Percentiles rank a stretch among this genome's conserved stretches.
Conservation (phyloP, 805 yeast species). For the Clavispora fructus region DNA sequence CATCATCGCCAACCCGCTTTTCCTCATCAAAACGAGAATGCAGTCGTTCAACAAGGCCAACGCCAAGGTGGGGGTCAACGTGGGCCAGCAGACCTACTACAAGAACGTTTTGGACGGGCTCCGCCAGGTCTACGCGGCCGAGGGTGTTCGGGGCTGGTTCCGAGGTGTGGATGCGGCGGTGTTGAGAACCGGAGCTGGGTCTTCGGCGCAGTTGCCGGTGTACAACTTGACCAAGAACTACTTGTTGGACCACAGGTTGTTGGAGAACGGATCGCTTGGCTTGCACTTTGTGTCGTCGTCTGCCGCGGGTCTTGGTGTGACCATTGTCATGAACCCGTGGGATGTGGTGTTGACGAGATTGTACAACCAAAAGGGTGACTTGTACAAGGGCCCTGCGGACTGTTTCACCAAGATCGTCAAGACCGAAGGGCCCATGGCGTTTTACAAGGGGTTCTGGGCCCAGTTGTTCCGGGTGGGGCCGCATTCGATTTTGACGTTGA, state of each 20-base stretch:
- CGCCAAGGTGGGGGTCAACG: slow-evolving; percentile 25
- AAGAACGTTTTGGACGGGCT: slow-evolving; percentile 66
- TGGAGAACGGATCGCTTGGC: slow-evolving; percentile 55
- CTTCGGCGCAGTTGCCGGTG: slow-evolving; percentile 90
- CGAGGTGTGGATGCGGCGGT: slow-evolving; percentile 95
- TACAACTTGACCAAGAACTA: slow-evolving; percentile 72
- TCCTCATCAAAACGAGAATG: slow-evolving; percentile 91
- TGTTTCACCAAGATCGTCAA: slow-evolving; percentile 79
- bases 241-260: slow-evolving; percentile 47
- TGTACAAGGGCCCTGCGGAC: slow-evolving; percentile 83
- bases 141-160: slow-evolving; percentile 75
- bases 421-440: slow-evolving; percentile 79
- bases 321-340: slow-evolving; percentile 95
- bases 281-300: slow-evolving; percentile 72
- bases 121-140: slow-evolving; percentile 50
- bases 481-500: slow-evolving; percentile 83
- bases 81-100: slow-evolving; percentile 93
- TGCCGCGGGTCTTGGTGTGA: slow-evolving; percentile 85
- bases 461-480: slow-evolving; percentile 91
- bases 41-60: slow-evolving; percentile 75
- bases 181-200: slow-evolving; percentile 91
- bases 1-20: slow-evolving; percentile 83
- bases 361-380: slow-evolving; percentile 87
- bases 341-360: slow-evolving; percentile 93
- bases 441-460: slow-evolving; percentile 94